Evolutionary conservation across 805 yeast species (phyloP), one percentile per base, ranked within the genome.

Genomic region (Wickerhamiella domercqiae): DNA sequence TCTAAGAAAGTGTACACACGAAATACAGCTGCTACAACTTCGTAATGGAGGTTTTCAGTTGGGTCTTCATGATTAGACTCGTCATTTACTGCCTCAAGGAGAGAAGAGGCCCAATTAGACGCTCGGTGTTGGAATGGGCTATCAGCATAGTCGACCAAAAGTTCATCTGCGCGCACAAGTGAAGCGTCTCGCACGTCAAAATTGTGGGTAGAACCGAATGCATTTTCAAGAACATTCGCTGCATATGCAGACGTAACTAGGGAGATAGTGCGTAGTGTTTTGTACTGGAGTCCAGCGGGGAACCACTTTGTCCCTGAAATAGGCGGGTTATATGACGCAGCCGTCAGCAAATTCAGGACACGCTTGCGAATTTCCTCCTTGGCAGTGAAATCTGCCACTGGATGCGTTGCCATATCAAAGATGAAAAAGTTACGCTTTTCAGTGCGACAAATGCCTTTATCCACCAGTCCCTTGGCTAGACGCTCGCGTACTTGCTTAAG

Each of bases 381-480:
- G 35, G 93, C 75, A 46, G 73, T 63, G 32, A 78, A 69, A 58
- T 90, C 98, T 22, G 86, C 78, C 11, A 90, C 72, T 5, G 98
- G 98, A 59, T 93, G 98, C 6, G 98, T 90, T 21, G 98, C 94
- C 96, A 90, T 90, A 59, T 90, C 98, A 51, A 90, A 90, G 38
- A 90, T 64, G 52, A 90, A 73, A 56, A 90, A 90, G 62, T 83
- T 90, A 56, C 86, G 83, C 58, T 93, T 74, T 60, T 90, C 98
- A 5, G 98, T 90, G 62, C 95, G 76, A 52, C 93, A 68, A 33
- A 90, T 77, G 17, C 98, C 97, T 62, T 90, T 90, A 59, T 90
- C 98, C 28, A 93, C 98, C 37, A 90, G 67, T 0, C 98, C 98
- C 60, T 90, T 90, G 39, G 95, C 93, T 46, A 90, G 67, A 49